Conservation (phyloP, 2,329 filamentous ascomycete species). For the Colletotrichum incanum region DNA sequence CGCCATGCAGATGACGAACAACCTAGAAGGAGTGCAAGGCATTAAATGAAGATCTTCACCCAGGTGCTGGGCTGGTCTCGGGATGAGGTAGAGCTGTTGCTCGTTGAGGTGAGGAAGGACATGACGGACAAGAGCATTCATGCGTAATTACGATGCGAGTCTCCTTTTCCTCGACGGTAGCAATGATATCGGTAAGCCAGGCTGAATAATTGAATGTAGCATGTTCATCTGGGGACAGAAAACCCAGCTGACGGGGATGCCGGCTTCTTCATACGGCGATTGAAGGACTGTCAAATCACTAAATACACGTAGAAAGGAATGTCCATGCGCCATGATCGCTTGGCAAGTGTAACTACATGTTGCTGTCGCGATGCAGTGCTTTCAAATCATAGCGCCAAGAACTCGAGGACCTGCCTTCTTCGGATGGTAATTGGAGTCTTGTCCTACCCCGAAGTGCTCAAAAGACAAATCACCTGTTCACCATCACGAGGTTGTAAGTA, state of each 20-base stretch:
- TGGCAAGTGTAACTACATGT: neutral
- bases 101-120: slow-evolving; percentile 51
- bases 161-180: neutral
- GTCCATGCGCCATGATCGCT: neutral
- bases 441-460: neutral
- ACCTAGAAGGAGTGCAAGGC: slow-evolving; percentile 52
- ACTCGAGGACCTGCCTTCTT: neutral
- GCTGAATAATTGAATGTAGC: slow-evolving; percentile 1
- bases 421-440: no score
- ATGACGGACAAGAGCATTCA: slow-evolving; percentile 51
- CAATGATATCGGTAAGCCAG: neutral
- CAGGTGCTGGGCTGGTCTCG: slow-evolving; percentile 50
- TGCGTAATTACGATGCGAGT: slow-evolving; percentile 51
- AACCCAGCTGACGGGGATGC: neutral
- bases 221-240: slow-evolving; percentile 36
- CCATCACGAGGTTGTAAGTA: neutral
- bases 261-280: neutral
- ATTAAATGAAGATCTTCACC: slow-evolving; percentile 52
- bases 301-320: neutral
- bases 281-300: neutral
- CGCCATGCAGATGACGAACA: slow-evolving; percentile 53
- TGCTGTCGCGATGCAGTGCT: neutral
- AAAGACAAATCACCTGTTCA: neutral
- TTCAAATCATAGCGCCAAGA: neutral
- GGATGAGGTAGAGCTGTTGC: slow-evolving; percentile 52